A percentile compares a stretch with the other conserved stretches of the same genome.
Evolutionary conservation across 2,329 filamentous ascomycete species (phyloP).

Genomic region (Alternaria atra): DNA sequence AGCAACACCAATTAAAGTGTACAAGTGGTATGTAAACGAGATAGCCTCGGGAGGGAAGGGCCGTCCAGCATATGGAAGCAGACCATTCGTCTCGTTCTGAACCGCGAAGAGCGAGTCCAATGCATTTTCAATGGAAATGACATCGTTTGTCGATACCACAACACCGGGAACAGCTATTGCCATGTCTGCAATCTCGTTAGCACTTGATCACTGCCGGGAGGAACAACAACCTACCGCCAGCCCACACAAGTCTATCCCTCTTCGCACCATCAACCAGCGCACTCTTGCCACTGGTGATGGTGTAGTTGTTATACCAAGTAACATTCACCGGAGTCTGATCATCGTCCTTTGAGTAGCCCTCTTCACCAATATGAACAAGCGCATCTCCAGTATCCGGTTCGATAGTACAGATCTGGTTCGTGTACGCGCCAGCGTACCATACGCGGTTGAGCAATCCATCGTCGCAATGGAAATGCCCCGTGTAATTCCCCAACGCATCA

Average conservation of each 20-base stretch:
- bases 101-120: constrained; percentile 59
- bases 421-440: constrained; percentile 56
- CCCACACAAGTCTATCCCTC: constrained; percentile 68
- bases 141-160: constrained; percentile 64
- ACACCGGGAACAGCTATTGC: constrained; percentile 64
- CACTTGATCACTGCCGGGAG: background rate
- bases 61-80: constrained; percentile 61
- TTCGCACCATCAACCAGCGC: constrained; percentile 64
- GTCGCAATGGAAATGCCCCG: constrained; percentile 55
- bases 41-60: constrained; percentile 51
- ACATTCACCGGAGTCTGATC: constrained; percentile 44
- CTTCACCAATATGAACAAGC: constrained; percentile 43
- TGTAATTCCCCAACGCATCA: constrained; percentile 48
- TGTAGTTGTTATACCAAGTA: constrained; percentile 55
- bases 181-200: constrained; percentile 57
- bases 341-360: constrained; percentile 30
- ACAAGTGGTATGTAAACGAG: constrained; percentile 66
- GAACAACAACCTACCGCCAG: constrained; percentile 52
- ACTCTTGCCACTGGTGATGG: constrained; percentile 52
- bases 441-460: constrained; percentile 56
- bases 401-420: constrained; percentile 53
- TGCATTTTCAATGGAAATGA: constrained; percentile 61
- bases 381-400: constrained; percentile 49
- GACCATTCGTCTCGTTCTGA: constrained; percentile 54
- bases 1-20: constrained; percentile 57